Evolutionary conservation across 331 rosid genomes (phyloP).

Genomic region (Phaseolus coccineus): DNA sequence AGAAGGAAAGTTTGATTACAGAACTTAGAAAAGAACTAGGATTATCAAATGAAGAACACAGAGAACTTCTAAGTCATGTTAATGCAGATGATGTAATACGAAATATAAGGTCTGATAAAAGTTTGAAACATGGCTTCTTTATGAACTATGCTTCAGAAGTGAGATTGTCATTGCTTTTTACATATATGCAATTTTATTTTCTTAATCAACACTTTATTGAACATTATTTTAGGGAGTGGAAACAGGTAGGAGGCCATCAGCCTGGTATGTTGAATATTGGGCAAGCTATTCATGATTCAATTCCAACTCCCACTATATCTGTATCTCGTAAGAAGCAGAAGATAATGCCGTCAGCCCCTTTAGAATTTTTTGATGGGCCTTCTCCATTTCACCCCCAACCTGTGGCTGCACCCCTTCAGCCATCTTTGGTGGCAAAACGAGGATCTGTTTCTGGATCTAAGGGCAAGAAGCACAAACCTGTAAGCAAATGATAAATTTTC

Average conservation of each 20-base stretch:
- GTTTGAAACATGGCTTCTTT: constrained; percentile 33
- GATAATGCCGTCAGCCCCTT: constrained; percentile 61
- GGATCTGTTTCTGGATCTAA: constrained; percentile 75
- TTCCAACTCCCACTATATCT: constrained; percentile 83
- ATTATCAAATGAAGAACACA: constrained; percentile 93
- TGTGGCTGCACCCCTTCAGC: constrained; percentile 72
- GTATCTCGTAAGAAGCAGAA: constrained; percentile 88
- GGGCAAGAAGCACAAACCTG: constrained; percentile 87
- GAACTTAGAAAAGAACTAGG: constrained; percentile 91
- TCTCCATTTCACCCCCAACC: constrained; percentile 73
- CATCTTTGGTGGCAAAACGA: constrained; percentile 76
- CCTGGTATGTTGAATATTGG: constrained; percentile 61
- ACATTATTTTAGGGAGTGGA: constrained; percentile 78
- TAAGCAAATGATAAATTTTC: constrained; percentile 50
- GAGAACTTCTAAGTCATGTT: constrained; percentile 86
- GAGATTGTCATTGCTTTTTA: constrained; percentile 39
- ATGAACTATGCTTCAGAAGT: constrained; percentile 33
- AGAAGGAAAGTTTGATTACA: constrained; percentile 87
- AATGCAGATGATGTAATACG: constrained; percentile 85
- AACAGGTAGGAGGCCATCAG: constrained; percentile 83
- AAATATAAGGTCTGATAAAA: constrained; percentile 73
- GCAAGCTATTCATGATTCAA: constrained; percentile 73
- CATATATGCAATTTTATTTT: constrained; percentile 27
- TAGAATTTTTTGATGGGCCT: constrained; percentile 77
- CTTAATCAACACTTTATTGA: constrained; percentile 44